Percentiles rank a stretch among this genome's conserved stretches.
These are phyloP conservation scores for Fusarium torreyae DNA, from an alignment of 2,329 filamentous ascomycete genomes.

Conservation along the genomic window DNA sequence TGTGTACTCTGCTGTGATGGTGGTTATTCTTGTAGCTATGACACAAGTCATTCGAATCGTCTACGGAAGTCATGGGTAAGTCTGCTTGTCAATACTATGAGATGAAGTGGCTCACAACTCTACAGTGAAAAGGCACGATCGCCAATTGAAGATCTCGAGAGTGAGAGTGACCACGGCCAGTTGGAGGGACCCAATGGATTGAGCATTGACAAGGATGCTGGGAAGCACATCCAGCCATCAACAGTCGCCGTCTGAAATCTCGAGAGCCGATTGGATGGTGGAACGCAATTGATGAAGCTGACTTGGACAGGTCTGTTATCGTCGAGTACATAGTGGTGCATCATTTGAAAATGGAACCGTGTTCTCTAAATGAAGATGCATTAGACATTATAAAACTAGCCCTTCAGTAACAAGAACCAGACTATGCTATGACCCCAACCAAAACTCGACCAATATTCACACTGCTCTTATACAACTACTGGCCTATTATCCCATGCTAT, in stretches of 20 bases:
- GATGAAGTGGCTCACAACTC: background rate
- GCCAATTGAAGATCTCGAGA: background rate
- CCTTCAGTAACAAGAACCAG: background rate
- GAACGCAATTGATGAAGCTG: no score
- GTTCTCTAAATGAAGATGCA: no score
- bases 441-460: fast-evolving
- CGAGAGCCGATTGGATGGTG: no score
- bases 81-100: background rate
- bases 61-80: background rate
- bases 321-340: no score
- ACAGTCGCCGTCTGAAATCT: background rate
- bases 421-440: background rate
- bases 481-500: constrained; percentile 36
- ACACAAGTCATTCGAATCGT: background rate
- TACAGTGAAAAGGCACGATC: background rate
- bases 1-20: background rate
- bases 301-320: no score
- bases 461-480: background rate
- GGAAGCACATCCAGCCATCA: background rate
- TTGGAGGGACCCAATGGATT: background rate
- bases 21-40: background rate
- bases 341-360: no score
- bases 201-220: background rate
- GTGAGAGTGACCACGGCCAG: background rate
- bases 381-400: no score